Conservation (phyloP, 2,329 filamentous ascomycete genomes). For the Aspergillus brunneoviolaceus region DNA sequence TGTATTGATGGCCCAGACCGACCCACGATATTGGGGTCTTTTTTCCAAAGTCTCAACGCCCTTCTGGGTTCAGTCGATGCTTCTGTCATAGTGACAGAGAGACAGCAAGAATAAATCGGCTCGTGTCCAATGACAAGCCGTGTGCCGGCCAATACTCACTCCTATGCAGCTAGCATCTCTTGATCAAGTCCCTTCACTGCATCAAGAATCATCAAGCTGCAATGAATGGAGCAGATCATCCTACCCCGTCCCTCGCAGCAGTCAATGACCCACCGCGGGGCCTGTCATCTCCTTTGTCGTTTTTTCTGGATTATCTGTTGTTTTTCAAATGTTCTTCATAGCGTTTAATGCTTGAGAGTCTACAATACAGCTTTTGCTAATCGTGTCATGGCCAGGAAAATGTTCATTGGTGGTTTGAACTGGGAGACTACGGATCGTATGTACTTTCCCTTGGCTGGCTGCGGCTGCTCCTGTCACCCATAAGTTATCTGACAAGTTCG, state of each 20-base stretch:
- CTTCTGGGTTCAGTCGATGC: neutral
- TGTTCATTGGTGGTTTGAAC: constrained; percentile 98
- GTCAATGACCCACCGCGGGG: neutral
- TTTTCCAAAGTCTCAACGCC: neutral
- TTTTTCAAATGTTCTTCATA: neutral
- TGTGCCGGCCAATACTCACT: neutral
- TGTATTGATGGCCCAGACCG: constrained; percentile 17
- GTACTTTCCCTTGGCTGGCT: constrained; percentile 37
- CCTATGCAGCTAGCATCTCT: neutral
- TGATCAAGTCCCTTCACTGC: neutral
- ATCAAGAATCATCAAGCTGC: neutral
- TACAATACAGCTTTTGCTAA: constrained; percentile 30
- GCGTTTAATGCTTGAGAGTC: neutral
- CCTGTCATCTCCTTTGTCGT: neutral
- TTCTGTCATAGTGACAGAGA: neutral
- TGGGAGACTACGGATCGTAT: constrained; percentile 99
- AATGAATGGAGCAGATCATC: neutral
- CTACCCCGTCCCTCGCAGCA: neutral
- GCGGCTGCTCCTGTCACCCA: constrained; percentile 3
- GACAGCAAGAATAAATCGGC: neutral
- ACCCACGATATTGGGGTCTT: neutral
- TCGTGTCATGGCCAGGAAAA: constrained; percentile 67
- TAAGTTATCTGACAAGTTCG: constrained; percentile 26
- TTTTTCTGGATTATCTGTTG: neutral
- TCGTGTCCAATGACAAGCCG: neutral